Evolutionary conservation across 2,329 filamentous ascomycete species (phyloP).

Genomic region (Talaromyces pinophilus): DNA sequence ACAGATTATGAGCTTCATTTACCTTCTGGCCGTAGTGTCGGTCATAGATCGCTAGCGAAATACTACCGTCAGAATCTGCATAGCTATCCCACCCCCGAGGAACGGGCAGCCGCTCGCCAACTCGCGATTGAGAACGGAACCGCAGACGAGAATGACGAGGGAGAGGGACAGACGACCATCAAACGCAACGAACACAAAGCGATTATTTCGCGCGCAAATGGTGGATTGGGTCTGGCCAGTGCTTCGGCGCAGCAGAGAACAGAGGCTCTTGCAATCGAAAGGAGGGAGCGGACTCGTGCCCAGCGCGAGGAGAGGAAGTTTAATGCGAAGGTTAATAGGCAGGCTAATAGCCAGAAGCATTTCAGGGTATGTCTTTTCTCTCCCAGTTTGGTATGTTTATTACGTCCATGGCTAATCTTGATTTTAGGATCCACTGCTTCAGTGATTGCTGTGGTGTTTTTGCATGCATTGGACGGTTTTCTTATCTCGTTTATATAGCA

Average conservation of each 20-base stretch:
- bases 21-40: constrained; percentile 83
- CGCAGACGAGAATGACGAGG: constrained; percentile 32
- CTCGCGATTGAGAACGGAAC: constrained; percentile 58
- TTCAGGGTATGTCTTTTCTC: constrained; percentile 57
- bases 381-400: neutral
- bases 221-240: constrained; percentile 74
- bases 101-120: constrained; percentile 67
- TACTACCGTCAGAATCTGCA: constrained; percentile 94
- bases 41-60: constrained; percentile 80
- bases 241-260: constrained; percentile 74
- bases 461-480: neutral
- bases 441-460: constrained; percentile 38
- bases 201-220: constrained; percentile 67
- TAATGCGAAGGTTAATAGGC: constrained; percentile 70
- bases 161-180: constrained; percentile 52
- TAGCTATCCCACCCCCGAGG: constrained; percentile 75
- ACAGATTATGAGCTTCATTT: constrained; percentile 94
- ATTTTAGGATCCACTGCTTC: constrained; percentile 54
- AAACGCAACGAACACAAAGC: constrained; percentile 51
- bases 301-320: constrained; percentile 63
- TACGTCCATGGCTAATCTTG: constrained; percentile 25
- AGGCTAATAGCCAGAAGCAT: constrained; percentile 75
- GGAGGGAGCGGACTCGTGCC: constrained; percentile 67
- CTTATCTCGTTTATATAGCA: neutral
- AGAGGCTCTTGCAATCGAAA: constrained; percentile 66